Evolutionary conservation across 768 basidiomycete genomes (phyloP).

Genomic region (Phlebiopsis flavidoalba): DNA sequence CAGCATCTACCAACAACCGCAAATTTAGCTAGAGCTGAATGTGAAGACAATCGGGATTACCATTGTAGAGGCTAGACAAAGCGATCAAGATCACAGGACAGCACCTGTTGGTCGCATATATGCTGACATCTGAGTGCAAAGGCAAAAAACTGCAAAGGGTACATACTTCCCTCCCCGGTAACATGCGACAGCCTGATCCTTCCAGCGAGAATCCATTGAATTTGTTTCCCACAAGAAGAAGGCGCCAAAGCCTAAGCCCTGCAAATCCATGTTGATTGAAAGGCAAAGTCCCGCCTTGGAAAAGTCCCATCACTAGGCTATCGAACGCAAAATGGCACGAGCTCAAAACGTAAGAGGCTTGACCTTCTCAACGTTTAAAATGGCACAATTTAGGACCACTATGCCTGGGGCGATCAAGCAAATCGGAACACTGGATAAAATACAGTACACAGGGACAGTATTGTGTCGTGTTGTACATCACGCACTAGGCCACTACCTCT

Average conservation of each 20-base stretch:
- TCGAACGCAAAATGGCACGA: slow-evolving; percentile 3
- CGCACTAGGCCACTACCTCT: neutral
- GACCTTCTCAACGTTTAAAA: slow-evolving; percentile 23
- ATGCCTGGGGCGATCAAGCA: slow-evolving; percentile 7
- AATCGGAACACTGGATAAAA: slow-evolving; percentile 21
- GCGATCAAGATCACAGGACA: no score
- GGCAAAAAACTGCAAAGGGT: no score
- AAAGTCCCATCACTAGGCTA: neutral
- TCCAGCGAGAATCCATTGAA: no score
- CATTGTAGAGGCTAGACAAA: slow-evolving; percentile 26
- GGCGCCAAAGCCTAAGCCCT: no score
- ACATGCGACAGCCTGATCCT: no score
- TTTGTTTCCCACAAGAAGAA: no score
- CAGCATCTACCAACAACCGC: slow-evolving; percentile 23
- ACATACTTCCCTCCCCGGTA: no score
- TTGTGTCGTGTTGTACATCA: no score
- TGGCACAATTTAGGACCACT: slow-evolving; percentile 21
- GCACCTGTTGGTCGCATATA: slow-evolving; percentile 8
- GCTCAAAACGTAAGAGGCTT: no score
- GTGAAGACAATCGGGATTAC: slow-evolving; percentile 30
- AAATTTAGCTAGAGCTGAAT: slow-evolving; percentile 26
- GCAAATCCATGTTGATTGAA: no score
- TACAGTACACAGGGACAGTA: slow-evolving; percentile 23
- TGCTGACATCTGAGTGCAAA: no score
- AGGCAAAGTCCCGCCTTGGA: neutral